Evolutionary conservation across 1,284 basidiomycete genomes (phyloP).

Genomic region (Austroboletus novae-zelandiae): DNA sequence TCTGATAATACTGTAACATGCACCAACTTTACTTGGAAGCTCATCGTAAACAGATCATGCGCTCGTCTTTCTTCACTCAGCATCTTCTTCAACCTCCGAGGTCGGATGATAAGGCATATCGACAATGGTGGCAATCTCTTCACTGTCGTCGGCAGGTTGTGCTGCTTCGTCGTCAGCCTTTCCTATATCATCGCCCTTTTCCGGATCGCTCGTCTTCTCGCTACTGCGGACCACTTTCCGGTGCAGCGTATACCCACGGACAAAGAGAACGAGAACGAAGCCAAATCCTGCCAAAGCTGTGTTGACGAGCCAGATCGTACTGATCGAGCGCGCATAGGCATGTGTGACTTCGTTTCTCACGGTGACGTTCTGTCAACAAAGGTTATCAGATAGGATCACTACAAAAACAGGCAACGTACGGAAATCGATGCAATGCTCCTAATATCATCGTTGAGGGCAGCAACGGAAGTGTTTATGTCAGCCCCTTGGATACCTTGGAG

Average conservation of each 20-base stretch:
- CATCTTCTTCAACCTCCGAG: no score
- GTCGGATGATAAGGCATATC: no score
- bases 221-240: constrained; percentile 47
- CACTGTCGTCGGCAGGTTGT: no score
- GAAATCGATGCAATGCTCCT: constrained; percentile 51
- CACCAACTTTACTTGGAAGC: no score
- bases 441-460: constrained; percentile 56
- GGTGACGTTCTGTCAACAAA: constrained; percentile 37
- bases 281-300: constrained; percentile 57
- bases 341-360: constrained; percentile 55
- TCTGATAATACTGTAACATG: no score
- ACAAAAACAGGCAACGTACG: constrained; percentile 35
- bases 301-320: constrained; percentile 71
- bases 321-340: constrained; percentile 68
- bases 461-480: constrained; percentile 42
- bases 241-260: constrained; percentile 59
- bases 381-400: not conserved
- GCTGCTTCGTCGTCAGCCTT: no score
- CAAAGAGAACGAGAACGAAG: constrained; percentile 55
- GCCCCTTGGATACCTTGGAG: constrained; percentile 45
- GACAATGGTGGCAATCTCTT: no score
- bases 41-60: no score
- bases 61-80: no score
- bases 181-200: no score
- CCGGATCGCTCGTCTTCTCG: no score